phyloP scores from a whole-genome alignment of 2,329 filamentous ascomycete species.

The Raffaelea deltoideospora region DNA sequence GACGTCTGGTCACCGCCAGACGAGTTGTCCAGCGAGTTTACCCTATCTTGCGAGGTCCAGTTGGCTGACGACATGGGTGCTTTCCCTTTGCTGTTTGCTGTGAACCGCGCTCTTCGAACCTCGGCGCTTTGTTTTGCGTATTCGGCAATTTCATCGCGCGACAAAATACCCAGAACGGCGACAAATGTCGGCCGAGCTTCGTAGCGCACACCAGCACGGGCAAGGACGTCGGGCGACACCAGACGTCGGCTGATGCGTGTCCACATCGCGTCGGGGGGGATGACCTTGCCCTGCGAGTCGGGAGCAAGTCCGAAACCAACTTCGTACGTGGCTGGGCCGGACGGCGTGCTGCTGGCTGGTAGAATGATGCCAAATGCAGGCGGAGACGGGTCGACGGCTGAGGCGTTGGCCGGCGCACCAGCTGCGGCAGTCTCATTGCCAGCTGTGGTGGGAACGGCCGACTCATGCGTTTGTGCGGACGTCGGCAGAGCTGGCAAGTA shows the following conservation, averaged over 20 bases:
- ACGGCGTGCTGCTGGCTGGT: slow-evolving; percentile 4
- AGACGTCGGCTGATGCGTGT: slow-evolving; percentile 39
- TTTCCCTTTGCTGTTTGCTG: no score
- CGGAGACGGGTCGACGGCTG: background rate
- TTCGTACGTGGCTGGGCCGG: slow-evolving; percentile 6
- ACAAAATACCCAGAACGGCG: slow-evolving; percentile 40
- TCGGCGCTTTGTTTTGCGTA: slow-evolving; percentile 34
- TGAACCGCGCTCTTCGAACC: slow-evolving; percentile 23
- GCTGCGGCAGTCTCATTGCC: no score
- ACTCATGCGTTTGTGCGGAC: background rate
- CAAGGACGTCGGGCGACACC: slow-evolving; percentile 42
- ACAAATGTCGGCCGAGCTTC: slow-evolving; percentile 46
- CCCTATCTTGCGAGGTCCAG: no score
- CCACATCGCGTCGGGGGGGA: slow-evolving; percentile 42
- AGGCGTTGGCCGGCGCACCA: no score
- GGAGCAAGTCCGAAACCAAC: slow-evolving; percentile 21
- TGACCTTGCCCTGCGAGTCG: slow-evolving; percentile 40
- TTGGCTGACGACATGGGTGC: no score
- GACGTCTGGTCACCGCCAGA: no score
- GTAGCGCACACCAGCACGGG: slow-evolving; percentile 39
- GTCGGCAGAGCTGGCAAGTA: slow-evolving; percentile 21
- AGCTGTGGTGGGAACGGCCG: no score
- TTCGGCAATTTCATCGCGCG: slow-evolving; percentile 33
- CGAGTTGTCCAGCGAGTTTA: no score
- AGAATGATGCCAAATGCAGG: slow-evolving; percentile 9